Conservation (phyloP, 306 rosid genomes). For the Herpetospermum pedunculosum region DNA sequence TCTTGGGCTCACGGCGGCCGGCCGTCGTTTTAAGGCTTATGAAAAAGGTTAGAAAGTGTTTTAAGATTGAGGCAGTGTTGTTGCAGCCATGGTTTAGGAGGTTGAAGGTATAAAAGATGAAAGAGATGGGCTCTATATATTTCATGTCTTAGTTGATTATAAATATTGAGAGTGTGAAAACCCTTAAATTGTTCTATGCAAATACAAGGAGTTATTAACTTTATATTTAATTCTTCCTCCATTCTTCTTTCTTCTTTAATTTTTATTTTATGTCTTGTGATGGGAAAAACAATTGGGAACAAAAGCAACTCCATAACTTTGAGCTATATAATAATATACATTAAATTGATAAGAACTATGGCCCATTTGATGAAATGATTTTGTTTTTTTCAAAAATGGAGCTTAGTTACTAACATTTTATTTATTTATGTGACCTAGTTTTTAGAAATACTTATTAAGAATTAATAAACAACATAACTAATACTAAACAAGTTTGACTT, state of each 20-base stretch:
- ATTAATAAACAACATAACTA: too few relatives aligned
- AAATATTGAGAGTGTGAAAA: background rate
- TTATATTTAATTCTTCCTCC: background rate
- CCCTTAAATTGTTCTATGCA: background rate
- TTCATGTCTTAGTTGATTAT: background rate
- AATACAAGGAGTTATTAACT: background rate
- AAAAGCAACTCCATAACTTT: background rate
- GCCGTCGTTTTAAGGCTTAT: constrained; percentile 26
- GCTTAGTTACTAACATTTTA: background rate
- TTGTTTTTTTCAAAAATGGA: background rate
- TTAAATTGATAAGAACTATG: background rate
- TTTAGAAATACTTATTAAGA: background rate
- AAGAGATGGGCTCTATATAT: background rate
- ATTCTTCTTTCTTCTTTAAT: background rate
- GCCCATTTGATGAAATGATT: constrained; percentile 1
- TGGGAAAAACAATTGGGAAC: background rate
- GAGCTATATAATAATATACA: background rate
- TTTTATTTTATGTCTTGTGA: background rate
- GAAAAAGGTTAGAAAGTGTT: background rate
- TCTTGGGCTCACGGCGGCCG: constrained; percentile 59
- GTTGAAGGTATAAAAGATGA: background rate
- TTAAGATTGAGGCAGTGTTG: background rate
- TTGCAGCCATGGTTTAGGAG: background rate
- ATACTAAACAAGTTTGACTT: background rate
- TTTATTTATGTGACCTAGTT: background rate